Conservation (phyloP, 2,329 filamentous ascomycete species). For the Chalaropsis thielavioides region DNA sequence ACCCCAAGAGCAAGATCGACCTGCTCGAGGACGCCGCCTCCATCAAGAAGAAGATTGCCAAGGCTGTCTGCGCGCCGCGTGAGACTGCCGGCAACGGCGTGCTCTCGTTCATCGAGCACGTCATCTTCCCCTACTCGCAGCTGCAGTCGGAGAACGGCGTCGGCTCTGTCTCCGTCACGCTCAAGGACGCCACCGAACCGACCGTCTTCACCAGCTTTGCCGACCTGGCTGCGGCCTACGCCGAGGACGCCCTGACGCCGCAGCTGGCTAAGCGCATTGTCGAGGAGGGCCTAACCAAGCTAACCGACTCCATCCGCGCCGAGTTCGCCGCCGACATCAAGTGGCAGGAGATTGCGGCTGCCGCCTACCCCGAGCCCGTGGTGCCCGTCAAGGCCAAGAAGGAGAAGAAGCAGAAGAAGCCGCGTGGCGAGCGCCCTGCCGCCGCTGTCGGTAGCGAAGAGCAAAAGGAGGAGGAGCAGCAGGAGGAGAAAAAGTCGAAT, state of each 20-base stretch:
- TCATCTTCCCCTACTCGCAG: slow-evolving; percentile 64
- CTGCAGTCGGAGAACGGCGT: slow-evolving; percentile 30
- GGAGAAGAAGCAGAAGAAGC: slow-evolving; percentile 61
- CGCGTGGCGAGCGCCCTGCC: slow-evolving; percentile 39
- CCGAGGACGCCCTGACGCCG: slow-evolving; percentile 62
- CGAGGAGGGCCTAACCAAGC: slow-evolving; percentile 52
- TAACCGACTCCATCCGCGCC: slow-evolving; percentile 64
- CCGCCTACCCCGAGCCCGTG: slow-evolving; percentile 62
- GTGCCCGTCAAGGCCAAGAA: slow-evolving; percentile 43
- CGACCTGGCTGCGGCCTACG: slow-evolving; percentile 66
- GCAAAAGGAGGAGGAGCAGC: not conserved
- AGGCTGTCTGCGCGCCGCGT: slow-evolving; percentile 65
- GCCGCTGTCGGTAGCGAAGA: slow-evolving; percentile 31
- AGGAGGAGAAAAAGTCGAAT: slow-evolving; percentile 13
- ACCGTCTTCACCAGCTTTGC: slow-evolving; percentile 66
- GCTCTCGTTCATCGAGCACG: slow-evolving; percentile 71
- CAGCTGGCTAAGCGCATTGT: slow-evolving; percentile 81
- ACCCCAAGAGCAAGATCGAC: slow-evolving; percentile 75
- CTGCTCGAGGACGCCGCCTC: slow-evolving; percentile 65
- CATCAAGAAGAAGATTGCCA: slow-evolving; percentile 71
- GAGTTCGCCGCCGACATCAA: slow-evolving; percentile 56
- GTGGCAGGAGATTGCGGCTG: slow-evolving; percentile 56
- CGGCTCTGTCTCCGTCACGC: slow-evolving; percentile 37
- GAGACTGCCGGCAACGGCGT: slow-evolving; percentile 75
- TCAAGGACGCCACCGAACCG: slow-evolving; percentile 54